Conservation (phyloP, 257 asterid genomes). For the Voacanga thouarsii region DNA sequence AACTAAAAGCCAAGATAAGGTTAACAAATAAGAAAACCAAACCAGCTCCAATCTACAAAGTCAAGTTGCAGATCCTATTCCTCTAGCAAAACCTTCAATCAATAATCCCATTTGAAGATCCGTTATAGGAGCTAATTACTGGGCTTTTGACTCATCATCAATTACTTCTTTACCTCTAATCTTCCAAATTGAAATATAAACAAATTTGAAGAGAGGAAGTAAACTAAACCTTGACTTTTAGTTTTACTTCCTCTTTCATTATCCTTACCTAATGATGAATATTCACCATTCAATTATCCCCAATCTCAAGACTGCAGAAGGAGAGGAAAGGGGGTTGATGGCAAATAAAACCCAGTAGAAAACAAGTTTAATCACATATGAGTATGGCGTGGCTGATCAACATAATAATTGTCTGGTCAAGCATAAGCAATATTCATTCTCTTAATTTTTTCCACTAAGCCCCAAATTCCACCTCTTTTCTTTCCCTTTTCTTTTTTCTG, state of each 20-base stretch:
- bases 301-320: background rate
- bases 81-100: background rate
- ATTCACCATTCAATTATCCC: background rate
- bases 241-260: background rate
- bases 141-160: background rate
- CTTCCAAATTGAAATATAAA: background rate
- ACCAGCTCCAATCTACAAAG: background rate
- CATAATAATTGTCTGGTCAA: background rate
- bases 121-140: background rate
- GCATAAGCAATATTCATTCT: background rate
- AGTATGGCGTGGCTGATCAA: background rate
- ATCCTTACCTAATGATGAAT: background rate
- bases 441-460: background rate
- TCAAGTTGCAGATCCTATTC: background rate
- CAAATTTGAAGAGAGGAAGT: background rate
- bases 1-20: background rate
- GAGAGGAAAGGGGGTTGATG: background rate
- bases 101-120: background rate
- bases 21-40: background rate
- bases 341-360: background rate
- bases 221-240: background rate
- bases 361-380: background rate
- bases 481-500: no score
- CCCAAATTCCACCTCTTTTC: background rate
- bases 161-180: background rate